phyloP scores from a whole-genome alignment of 441 rosid species.

The Erysimum pusillum region DNA sequence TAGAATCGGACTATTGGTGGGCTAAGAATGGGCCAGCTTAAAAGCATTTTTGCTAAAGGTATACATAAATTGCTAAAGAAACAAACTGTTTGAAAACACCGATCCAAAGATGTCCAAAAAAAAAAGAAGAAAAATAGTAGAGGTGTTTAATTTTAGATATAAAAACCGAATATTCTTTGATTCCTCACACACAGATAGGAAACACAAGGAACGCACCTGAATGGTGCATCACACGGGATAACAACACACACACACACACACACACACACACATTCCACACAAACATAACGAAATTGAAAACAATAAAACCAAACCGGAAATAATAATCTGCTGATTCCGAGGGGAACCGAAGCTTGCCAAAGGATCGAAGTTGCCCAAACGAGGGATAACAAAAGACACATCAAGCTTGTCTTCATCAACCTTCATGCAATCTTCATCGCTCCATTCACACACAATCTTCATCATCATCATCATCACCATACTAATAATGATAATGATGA shows the following conservation, averaged over 20 bases:
- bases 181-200: constrained; percentile 36
- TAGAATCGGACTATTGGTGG: not conserved
- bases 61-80: not conserved
- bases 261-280: constrained; percentile 28
- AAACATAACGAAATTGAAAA: constrained; percentile 27
- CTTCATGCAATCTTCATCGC: constrained; percentile 53
- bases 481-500: constrained; percentile 25
- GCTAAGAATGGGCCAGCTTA: constrained; percentile 19
- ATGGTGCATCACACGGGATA: constrained; percentile 33
- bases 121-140: no score
- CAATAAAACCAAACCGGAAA: constrained; percentile 23
- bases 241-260: no score
- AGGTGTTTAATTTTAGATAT: not conserved
- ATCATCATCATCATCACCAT: constrained; percentile 30
- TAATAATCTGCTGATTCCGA: constrained; percentile 55
- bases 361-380: constrained; percentile 55
- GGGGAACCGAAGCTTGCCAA: constrained; percentile 58
- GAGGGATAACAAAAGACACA: constrained; percentile 48
- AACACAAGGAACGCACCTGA: constrained; percentile 22
- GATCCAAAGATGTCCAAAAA: no score
- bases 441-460: constrained; percentile 47
- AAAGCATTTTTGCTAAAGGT: constrained; percentile 11
- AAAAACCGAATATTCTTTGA: constrained; percentile 40
- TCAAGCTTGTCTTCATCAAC: constrained; percentile 45
- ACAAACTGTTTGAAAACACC: no score